Evolutionary conservation across 495 filamentous ascomycete species (phyloP).

Genomic region (Penicillium turbatum): DNA sequence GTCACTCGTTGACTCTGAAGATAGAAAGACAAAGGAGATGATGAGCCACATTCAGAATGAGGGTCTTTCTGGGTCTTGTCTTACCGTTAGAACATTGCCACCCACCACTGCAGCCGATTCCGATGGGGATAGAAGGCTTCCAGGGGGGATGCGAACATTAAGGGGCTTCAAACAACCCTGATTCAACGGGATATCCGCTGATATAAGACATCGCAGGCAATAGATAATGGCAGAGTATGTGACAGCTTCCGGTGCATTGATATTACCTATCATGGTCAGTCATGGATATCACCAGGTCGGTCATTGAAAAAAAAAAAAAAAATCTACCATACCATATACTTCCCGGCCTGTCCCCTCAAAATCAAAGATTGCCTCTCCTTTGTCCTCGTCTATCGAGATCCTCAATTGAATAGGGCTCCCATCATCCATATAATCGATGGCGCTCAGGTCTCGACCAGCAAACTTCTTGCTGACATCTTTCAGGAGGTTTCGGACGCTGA

Average conservation of each 20-base stretch:
- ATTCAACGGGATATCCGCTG: constrained; percentile 88
- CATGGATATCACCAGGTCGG: background rate
- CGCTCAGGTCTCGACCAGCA: constrained; percentile 68
- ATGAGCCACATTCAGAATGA: background rate
- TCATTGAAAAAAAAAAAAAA: background rate
- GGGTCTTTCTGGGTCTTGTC: background rate
- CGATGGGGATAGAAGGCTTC: constrained; percentile 75
- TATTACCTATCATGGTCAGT: constrained; percentile 54
- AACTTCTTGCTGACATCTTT: constrained; percentile 70
- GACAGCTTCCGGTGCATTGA: constrained; percentile 88
- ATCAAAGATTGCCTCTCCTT: constrained; percentile 86
- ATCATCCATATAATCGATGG: constrained; percentile 91
- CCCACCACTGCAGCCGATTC: constrained; percentile 78
- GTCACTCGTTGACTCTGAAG: constrained; percentile 65
- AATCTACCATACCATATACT: constrained; percentile 67
- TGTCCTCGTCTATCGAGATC: constrained; percentile 73
- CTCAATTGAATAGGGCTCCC: constrained; percentile 82
- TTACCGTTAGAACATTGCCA: constrained; percentile 75
- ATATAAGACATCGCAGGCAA: constrained; percentile 81
- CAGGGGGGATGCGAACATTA: constrained; percentile 71
- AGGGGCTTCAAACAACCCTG: constrained; percentile 89
- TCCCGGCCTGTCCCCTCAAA: constrained; percentile 80
- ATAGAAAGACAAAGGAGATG: background rate
- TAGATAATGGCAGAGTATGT: constrained; percentile 94
- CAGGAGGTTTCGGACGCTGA: constrained; percentile 72